These are phyloP conservation scores for Dacryopinax spathularia DNA, from an alignment of 768 basidiomycete genomes.

Conservation along the genomic window DNA sequence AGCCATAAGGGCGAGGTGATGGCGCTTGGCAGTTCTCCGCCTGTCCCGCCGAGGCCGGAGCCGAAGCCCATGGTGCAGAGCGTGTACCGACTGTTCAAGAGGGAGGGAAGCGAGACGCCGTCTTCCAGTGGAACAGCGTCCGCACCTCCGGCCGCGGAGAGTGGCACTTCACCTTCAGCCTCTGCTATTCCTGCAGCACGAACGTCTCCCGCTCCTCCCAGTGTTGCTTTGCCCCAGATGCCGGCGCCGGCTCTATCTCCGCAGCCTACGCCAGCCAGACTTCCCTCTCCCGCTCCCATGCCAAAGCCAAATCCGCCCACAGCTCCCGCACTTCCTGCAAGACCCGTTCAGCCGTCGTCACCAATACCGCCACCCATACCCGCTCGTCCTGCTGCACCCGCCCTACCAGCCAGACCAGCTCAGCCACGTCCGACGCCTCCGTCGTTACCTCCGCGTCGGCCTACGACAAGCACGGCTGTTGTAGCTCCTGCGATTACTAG, in stretches of 20 bases:
- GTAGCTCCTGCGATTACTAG: neutral
- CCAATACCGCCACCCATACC: neutral
- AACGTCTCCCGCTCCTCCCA: neutral
- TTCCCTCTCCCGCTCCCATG: neutral
- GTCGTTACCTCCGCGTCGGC: neutral
- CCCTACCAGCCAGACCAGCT: neutral
- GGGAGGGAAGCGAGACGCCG: constrained; percentile 8
- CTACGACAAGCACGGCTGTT: neutral
- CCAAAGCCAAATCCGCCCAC: neutral
- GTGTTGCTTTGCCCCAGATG: neutral
- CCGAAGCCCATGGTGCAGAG: constrained; percentile 30
- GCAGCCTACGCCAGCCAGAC: neutral
- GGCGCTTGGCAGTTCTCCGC: constrained; percentile 65
- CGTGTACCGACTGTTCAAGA: constrained; percentile 66
- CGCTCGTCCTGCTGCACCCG: neutral
- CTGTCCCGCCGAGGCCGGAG: constrained; percentile 25
- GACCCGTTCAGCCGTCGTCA: neutral
- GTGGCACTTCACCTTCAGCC: neutral
- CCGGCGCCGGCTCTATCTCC: neutral
- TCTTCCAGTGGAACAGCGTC: neutral
- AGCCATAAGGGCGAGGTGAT: constrained; percentile 74
- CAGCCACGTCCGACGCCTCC: neutral
- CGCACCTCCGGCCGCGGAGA: neutral
- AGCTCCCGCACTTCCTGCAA: neutral
- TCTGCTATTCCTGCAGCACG: neutral